These are phyloP conservation scores for Verticillium nubilum DNA, from an alignment of 2,329 filamentous ascomycete genomes.

Conservation along the genomic window DNA sequence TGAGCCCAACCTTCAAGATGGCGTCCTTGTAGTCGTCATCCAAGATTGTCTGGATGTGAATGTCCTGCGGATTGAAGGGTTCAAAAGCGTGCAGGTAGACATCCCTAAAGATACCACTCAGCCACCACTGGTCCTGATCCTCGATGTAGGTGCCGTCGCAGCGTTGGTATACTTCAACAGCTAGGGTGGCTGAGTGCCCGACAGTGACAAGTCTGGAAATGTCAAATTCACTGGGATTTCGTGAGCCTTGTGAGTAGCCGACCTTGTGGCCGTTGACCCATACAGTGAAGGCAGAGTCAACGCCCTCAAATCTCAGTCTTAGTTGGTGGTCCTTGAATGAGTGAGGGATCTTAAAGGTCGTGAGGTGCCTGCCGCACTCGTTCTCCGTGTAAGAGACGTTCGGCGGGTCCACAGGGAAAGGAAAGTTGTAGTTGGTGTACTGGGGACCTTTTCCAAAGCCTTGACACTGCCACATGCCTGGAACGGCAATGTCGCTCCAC, in stretches of 20 bases:
- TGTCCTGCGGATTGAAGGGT: constrained; percentile 46
- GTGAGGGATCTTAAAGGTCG: constrained; percentile 45
- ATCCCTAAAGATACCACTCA: constrained; percentile 64
- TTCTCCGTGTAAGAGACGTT: constrained; percentile 60
- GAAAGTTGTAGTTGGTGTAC: constrained; percentile 66
- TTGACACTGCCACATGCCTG: constrained; percentile 67
- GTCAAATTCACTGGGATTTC: constrained; percentile 71
- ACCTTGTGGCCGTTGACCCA: constrained; percentile 64
- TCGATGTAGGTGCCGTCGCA: constrained; percentile 70
- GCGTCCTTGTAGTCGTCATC: constrained; percentile 50
- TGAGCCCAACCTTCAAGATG: constrained; percentile 39
- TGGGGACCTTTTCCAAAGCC: constrained; percentile 59
- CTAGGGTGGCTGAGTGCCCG: constrained; percentile 46
- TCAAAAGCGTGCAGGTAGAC: constrained; percentile 61
- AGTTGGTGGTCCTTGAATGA: constrained; percentile 47
- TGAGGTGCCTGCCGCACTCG: constrained; percentile 59
- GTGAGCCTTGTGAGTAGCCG: constrained; percentile 67
- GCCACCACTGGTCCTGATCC: constrained; percentile 67
- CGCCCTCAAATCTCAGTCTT: constrained; percentile 68
- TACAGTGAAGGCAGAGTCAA: constrained; percentile 66
- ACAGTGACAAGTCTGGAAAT: constrained; percentile 47
- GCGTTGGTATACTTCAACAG: constrained; percentile 66
- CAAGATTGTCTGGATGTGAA: constrained; percentile 50
- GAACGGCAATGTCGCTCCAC: constrained; percentile 53
- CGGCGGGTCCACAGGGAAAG: constrained; percentile 63